These are phyloP conservation scores for Penicillium taxi DNA, from an alignment of 495 filamentous ascomycete genomes.

Conservation along the genomic window DNA sequence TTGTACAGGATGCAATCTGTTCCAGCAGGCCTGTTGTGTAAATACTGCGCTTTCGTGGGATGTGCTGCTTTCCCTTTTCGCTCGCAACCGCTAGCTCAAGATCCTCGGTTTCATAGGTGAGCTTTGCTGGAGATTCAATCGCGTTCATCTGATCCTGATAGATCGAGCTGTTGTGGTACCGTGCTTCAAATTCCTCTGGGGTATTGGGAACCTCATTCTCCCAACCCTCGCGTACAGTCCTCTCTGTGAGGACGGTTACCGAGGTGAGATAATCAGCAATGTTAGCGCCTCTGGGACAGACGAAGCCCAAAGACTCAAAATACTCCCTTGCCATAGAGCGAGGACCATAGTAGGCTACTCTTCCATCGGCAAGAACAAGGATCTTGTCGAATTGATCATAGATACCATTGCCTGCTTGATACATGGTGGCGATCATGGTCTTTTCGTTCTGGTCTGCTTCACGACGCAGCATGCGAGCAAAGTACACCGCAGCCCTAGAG, in stretches of 20 bases:
- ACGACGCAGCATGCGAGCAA: constrained; percentile 58
- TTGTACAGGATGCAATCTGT: constrained; percentile 51
- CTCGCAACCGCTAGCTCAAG: constrained; percentile 36
- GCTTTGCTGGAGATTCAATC: constrained; percentile 48
- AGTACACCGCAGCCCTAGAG: constrained; percentile 73
- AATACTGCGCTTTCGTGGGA: constrained; percentile 29
- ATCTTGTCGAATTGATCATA: constrained; percentile 77
- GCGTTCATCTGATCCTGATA: constrained; percentile 52
- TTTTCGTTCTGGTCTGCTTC: constrained; percentile 58
- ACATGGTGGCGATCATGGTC: constrained; percentile 68
- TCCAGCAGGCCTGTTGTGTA: constrained; percentile 51
- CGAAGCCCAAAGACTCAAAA: constrained; percentile 66
- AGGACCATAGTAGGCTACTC: constrained; percentile 70
- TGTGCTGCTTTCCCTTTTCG: constrained; percentile 46
- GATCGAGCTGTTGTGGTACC: constrained; percentile 63
- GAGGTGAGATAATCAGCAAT: constrained; percentile 76
- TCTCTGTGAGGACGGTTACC: constrained; percentile 62
- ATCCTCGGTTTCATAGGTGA: constrained; percentile 36
- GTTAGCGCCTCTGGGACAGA: constrained; percentile 60
- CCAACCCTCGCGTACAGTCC: constrained; percentile 55
- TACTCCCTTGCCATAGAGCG: constrained; percentile 53
- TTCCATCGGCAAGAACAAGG: constrained; percentile 67
- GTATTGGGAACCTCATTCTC: constrained; percentile 60
- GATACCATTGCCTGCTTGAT: constrained; percentile 70
- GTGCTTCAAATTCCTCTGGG: constrained; percentile 64